Evolutionary conservation across 164 flowering plant genomes (phyloP), one percentile per base, ranked within the genome.

Genomic region (Piper longum): DNA sequence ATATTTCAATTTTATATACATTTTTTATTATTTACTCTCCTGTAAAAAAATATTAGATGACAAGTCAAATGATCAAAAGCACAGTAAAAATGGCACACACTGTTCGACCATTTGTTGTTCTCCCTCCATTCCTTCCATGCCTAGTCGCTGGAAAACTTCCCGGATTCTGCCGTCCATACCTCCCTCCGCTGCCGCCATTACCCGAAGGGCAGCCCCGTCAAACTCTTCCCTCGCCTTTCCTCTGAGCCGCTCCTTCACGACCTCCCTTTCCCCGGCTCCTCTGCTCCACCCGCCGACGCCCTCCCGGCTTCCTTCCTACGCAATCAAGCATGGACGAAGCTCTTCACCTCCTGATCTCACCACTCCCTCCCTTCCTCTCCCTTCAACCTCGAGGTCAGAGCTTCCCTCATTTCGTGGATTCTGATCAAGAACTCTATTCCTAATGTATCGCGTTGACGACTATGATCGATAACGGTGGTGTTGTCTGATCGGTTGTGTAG

Each of bases 211-310:
- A 79, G 71, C 58, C 70, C 75, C 40, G 51, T 61, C 61, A 14
- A 61, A 57, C 60, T 64, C 6, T 66, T 81, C n/a, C 67, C 71
- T 36, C 73, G 84, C 40, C 72, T 76, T 68, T 63, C 66, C 0
- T 85, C 87, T 3, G 86, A 81, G 68, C 86, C 87, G n/a, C 61
- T 59, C 67, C 70, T 84, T 26, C 36, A 1, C 3, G 43, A 4
- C 42, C 65, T 57, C 7, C 60, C 73, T 0, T n/a, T 58, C 5
- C n/a, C 52, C 12, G 12, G 26, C 16, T 64, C 18, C 13, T 68
- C 54, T 4, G 72, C 62, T 3, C 7, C 58, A 14, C n/a, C 52
- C 17, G 61, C 19, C 16, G 40, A 45, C 2, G 4, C 59, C 39
- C 59, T 4, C 40, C 12, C n/a, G 36, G 2, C 36, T 13, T 26